Evolutionary conservation across 768 basidiomycete genomes (phyloP), one percentile per base, ranked within the genome.

Genomic region (Mrakia blollopis): DNA sequence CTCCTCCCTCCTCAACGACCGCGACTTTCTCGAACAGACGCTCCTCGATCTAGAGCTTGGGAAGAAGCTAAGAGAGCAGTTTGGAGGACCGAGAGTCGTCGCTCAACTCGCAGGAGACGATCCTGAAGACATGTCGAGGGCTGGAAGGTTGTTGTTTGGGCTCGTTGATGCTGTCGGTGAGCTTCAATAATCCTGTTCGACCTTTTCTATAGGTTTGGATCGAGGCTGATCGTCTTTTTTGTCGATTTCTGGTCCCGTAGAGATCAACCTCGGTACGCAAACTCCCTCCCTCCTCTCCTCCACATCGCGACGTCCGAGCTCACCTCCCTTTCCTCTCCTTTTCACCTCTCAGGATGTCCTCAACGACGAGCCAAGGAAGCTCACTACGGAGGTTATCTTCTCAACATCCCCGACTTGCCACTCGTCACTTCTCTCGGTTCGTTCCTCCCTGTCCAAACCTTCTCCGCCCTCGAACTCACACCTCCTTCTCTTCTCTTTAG

Each of bases 41-140:
- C 83, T 89, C 67, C 86, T 87, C 9, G 90, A 90, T 79, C 84
- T 93, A 16, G 84, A 79, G 78, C 81, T 78, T 70, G 10, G 80
- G 73, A 76, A 78, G 79, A 32, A 81, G 80, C 28, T 81, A 79
- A 47, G 28, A 25, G 44, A 83, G 83, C 16, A 82, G 81, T 25
- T 39, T 5, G 70, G 67, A 16, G 52, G 54, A 32, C 81, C 83
- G 28, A 89, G 90, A 0, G 88, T 91, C 0, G 87, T 92, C 18
- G 90, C 89, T 8, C 92, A 93, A 80, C 82, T 93, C 14, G 90
- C 89, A 67, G 92, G 91, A 8, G 89, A 91, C 80, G 87, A 91
- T 77, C 86, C 89, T n/a, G 86, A 89, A 39, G 81, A 81, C 37
- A 84, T 92, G 41, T 87, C 91, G 1, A 82, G 85, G 73, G 91